Conservation (phyloP, 148 eudicot species). For the Fallopia convolvulus region DNA sequence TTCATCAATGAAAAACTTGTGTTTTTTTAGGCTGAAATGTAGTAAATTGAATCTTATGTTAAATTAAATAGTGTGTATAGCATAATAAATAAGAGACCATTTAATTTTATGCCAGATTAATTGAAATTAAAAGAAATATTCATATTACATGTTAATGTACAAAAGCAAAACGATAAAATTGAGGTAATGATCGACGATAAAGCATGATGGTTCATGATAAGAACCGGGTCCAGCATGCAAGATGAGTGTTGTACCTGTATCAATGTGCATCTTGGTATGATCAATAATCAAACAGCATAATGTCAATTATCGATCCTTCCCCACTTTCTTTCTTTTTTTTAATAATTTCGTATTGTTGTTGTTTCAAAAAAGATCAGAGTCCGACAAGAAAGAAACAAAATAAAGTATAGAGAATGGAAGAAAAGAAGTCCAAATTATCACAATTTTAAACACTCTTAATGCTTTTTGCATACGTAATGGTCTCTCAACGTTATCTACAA, state of each 20-base stretch:
- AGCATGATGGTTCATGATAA: background rate
- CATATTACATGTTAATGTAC: background rate
- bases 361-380: background rate
- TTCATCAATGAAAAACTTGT: too few relatives aligned
- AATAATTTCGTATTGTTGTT: background rate
- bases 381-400: background rate
- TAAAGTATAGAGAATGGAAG: background rate
- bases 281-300: background rate
- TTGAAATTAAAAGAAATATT: too few relatives aligned
- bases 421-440: background rate
- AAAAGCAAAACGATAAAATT: background rate
- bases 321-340: background rate
- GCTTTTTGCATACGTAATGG: background rate
- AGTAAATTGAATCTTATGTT: too few relatives aligned
- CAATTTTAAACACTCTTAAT: background rate
- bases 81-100: too few relatives aligned
- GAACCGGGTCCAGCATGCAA: background rate
- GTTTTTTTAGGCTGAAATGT: too few relatives aligned
- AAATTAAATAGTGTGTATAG: too few relatives aligned
- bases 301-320: background rate
- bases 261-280: background rate
- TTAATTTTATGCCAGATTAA: too few relatives aligned
- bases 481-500: background rate
- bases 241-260: background rate
- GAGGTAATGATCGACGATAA: background rate